phyloP scores from a whole-genome alignment of 768 basidiomycete species.

The Kwoniella dendrophila region DNA sequence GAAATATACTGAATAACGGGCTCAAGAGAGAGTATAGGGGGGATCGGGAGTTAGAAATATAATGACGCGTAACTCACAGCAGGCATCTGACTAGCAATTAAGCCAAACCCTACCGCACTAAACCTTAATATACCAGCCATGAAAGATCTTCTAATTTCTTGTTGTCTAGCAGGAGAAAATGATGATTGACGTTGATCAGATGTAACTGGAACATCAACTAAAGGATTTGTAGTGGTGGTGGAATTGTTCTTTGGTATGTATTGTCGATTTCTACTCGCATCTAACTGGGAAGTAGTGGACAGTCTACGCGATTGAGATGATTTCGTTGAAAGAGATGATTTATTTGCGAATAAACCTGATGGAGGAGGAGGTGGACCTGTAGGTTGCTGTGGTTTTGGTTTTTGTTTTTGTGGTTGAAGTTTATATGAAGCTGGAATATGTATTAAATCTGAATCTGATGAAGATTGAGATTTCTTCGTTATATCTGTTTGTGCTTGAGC shows the following conservation, averaged over 20 bases:
- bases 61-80: slow-evolving; percentile 42
- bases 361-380: no score
- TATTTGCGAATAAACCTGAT: background rate
- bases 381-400: no score
- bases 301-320: background rate
- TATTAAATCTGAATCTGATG: background rate
- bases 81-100: slow-evolving; percentile 54
- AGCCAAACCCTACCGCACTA: slow-evolving; percentile 51
- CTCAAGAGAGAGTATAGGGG: background rate
- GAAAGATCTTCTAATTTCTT: slow-evolving; percentile 31
- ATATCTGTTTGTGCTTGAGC: background rate
- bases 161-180: slow-evolving; percentile 15
- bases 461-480: background rate
- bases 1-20: background rate
- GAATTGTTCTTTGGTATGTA: no score
- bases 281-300: no score
- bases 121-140: slow-evolving; percentile 47
- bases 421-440: background rate
- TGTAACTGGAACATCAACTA: background rate
- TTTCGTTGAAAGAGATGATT: background rate
- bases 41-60: background rate
- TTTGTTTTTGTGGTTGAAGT: background rate
- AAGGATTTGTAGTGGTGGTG: no score
- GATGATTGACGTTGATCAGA: background rate
- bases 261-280: no score